These are phyloP conservation scores for Fusarium transvaalense DNA, from an alignment of 2,329 filamentous ascomycete genomes.

Conservation along the genomic window DNA sequence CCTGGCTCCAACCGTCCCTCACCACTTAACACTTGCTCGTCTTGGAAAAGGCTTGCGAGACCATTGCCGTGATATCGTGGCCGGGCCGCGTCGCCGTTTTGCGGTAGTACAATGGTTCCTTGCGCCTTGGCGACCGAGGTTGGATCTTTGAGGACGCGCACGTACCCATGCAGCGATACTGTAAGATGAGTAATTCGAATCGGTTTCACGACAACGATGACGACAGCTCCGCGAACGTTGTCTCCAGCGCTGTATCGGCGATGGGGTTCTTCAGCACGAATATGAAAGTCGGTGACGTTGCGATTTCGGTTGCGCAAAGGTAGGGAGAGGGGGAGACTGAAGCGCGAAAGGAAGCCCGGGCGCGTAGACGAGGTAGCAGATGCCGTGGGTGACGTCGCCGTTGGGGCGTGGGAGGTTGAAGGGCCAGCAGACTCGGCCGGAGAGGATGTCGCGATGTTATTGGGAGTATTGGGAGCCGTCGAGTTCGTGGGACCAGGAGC, in stretches of 20 bases:
- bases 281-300: slow-evolving; percentile 81
- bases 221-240: slow-evolving; percentile 77
- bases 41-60: slow-evolving; percentile 83
- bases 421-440: slow-evolving; percentile 53
- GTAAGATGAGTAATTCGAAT: slow-evolving; percentile 84
- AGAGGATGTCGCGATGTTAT: slow-evolving; percentile 53
- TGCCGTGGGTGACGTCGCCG: slow-evolving; percentile 42
- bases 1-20: slow-evolving; percentile 81
- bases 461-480: slow-evolving; percentile 57
- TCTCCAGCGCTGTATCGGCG: slow-evolving; percentile 82
- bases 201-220: slow-evolving; percentile 79
- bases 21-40: slow-evolving; percentile 83
- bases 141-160: slow-evolving; percentile 81
- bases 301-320: slow-evolving; percentile 67
- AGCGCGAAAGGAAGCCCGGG: slow-evolving; percentile 63
- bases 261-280: slow-evolving; percentile 81
- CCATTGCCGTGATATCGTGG: slow-evolving; percentile 79
- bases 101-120: slow-evolving; percentile 57
- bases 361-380: slow-evolving; percentile 47
- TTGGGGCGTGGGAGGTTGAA: slow-evolving; percentile 47
- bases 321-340: slow-evolving; percentile 63
- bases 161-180: slow-evolving; percentile 81
- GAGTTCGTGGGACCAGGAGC: slow-evolving; percentile 50
- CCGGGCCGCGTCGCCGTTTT: slow-evolving; percentile 54
- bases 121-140: slow-evolving; percentile 67